Evolutionary conservation across 2,329 filamentous ascomycete genomes (phyloP).

Genomic region (Pseudocercospora fijiensis): DNA sequence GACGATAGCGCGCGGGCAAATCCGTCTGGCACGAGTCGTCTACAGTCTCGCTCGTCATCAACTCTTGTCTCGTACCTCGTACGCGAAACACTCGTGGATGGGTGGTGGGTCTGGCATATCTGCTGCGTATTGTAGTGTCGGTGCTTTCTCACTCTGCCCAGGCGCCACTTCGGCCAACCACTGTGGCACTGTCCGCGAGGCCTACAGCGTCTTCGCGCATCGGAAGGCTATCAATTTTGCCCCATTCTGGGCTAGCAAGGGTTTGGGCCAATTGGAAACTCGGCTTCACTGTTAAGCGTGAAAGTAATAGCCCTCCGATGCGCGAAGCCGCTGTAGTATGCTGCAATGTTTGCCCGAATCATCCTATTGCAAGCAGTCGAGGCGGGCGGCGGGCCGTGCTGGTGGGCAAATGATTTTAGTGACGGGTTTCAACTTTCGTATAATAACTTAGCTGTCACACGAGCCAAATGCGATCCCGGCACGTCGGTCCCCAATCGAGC

Average conservation of each 20-base stretch:
- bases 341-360: background rate
- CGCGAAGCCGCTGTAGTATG: too few relatives aligned
- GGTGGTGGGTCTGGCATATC: constrained; percentile 10
- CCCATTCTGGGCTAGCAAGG: too few relatives aligned
- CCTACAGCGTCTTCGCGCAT: too few relatives aligned
- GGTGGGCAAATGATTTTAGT: background rate
- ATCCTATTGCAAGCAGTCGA: background rate
- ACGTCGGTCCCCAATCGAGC: constrained; percentile 6
- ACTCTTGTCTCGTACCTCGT: constrained; percentile 2
- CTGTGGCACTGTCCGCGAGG: background rate
- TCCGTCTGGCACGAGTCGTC: background rate
- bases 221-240: too few relatives aligned
- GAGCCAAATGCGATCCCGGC: constrained; percentile 8
- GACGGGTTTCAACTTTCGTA: constrained; percentile 7
- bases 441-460: constrained; percentile 10
- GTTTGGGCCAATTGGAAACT: too few relatives aligned
- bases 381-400: background rate
- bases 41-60: too few relatives aligned
- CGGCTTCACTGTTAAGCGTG: too few relatives aligned
- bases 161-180: constrained; percentile 8
- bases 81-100: constrained; percentile 10
- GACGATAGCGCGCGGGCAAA: constrained; percentile 11
- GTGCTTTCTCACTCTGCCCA: background rate
- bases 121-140: background rate
- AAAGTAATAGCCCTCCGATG: too few relatives aligned